Evolutionary conservation across 2,329 filamentous ascomycete species (phyloP).

Genomic region (Cordyceps cicadae): DNA sequence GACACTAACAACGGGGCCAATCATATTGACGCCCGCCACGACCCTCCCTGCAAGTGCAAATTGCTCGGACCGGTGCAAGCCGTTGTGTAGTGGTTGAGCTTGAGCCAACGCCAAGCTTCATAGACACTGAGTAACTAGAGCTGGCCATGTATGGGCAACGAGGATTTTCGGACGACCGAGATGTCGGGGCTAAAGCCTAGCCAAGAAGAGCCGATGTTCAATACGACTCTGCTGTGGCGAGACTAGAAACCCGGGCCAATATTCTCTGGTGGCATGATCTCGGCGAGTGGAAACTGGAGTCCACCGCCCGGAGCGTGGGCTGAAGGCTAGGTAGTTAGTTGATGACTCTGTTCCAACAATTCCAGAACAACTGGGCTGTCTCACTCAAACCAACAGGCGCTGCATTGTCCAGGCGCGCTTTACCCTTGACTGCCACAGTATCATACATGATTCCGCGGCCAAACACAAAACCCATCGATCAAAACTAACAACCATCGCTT

Average conservation of each 20-base stretch:
- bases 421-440: no score
- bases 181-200: not conserved
- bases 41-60: not conserved
- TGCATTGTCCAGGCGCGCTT: not conserved
- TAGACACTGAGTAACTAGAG: not conserved
- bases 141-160: not conserved
- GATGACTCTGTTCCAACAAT: not conserved
- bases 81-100: not conserved
- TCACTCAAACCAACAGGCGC: not conserved
- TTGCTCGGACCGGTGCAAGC: not conserved
- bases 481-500: not conserved
- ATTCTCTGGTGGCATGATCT: not conserved
- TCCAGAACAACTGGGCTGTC: not conserved
- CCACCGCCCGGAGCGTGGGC: not conserved
- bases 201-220: not conserved
- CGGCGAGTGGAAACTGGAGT: not conserved
- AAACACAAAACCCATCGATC: no score
- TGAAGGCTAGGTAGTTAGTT: not conserved
- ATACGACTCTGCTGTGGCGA: conserved; percentile 2
- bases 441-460: no score
- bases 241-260: not conserved
- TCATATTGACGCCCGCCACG: not conserved
- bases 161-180: not conserved
- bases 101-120: not conserved
- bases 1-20: not conserved